These are phyloP conservation scores for Gossypium bickii DNA, from an alignment of 345 rosid species.

Conservation along the genomic window DNA sequence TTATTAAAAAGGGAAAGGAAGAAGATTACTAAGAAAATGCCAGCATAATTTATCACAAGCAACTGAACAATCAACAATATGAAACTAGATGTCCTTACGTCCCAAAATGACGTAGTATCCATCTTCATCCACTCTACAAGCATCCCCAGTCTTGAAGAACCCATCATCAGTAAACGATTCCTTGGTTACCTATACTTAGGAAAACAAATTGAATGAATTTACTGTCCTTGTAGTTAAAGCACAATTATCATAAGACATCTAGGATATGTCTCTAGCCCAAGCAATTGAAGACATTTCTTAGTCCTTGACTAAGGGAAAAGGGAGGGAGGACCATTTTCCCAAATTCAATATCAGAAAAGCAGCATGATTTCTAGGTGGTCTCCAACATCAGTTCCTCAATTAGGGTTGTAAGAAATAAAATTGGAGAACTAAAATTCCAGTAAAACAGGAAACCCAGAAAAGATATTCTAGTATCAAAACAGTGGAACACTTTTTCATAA, in stretches of 20 bases:
- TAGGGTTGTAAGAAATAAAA: not conserved
- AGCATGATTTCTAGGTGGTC: not conserved
- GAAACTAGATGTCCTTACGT: constrained; percentile 51
- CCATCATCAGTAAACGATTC: constrained; percentile 81
- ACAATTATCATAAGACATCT: not conserved
- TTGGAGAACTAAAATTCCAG: not conserved
- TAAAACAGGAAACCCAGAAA: not conserved
- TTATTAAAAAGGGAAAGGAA: not conserved
- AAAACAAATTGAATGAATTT: constrained; percentile 6
- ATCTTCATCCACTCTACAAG: constrained; percentile 80
- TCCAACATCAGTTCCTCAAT: not conserved
- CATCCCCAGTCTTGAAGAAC: constrained; percentile 95
- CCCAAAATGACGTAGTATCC: constrained; percentile 89
- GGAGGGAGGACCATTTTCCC: not conserved
- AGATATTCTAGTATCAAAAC: not conserved
- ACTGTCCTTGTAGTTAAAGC: not conserved
- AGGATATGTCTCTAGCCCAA: not conserved
- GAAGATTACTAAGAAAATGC: not conserved
- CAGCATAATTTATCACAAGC: not conserved
- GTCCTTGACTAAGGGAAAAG: not conserved
- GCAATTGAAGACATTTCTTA: not conserved
- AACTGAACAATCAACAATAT: not conserved
- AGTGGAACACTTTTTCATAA: not conserved
- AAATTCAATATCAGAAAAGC: not conserved
- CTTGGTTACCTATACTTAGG: constrained; percentile 52